Base-by-base conservation (phyloP, 2,329 filamentous ascomycete genomes). In the Exophiala sideris region DNA sequence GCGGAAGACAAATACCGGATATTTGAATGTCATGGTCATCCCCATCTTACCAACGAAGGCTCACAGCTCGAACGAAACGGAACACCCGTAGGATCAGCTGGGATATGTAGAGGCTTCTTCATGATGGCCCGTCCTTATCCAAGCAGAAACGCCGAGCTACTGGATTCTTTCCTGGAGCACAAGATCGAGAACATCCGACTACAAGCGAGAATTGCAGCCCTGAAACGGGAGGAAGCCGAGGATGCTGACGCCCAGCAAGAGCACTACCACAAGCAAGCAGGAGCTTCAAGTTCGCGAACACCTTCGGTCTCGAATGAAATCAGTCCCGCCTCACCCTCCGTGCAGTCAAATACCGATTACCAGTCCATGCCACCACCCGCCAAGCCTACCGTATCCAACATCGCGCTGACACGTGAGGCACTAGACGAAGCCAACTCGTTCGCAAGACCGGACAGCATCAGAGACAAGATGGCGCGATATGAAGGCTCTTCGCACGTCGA, bases 121-220 rank as follows among this genome's bases (percentile, higher is more conserved):
- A 88, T 97, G 78, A 92, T 95, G 85, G 85, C 89, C 7, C 82
- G 91, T 16, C 89, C 89, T 1, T 96, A 96, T 69, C 91, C 90
- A 4, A 95, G 88, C 29, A 91, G 88, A 72, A 95, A 92, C 67
- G 86, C 90, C 1, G 83, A 82, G 3, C 78, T 96, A 9, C 78
- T 96, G 16, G 91, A 97, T 72, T 95, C 91, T 0, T 96, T 96
- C 65, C 78, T 97, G 24, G 92, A 97, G 69, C 91, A 96, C 74
- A 96, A 96, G 72, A 92, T 96, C 50, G 92, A 96, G 70, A 96
- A 96, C 65, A 91, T 96, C 73, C 83, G 91, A 3, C 73, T 97
- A 45, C 85, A 84, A 65, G 87, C 89, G 64, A 84, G 89, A 40
- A 95, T 97, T 58, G 85, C 87, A 14, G 90, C 95, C 71, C 76